Evolutionary conservation across 352 stramenopile genomes (phyloP), one percentile per base, ranked within the genome.

Genomic region (Globisporangium camurandrum): DNA sequence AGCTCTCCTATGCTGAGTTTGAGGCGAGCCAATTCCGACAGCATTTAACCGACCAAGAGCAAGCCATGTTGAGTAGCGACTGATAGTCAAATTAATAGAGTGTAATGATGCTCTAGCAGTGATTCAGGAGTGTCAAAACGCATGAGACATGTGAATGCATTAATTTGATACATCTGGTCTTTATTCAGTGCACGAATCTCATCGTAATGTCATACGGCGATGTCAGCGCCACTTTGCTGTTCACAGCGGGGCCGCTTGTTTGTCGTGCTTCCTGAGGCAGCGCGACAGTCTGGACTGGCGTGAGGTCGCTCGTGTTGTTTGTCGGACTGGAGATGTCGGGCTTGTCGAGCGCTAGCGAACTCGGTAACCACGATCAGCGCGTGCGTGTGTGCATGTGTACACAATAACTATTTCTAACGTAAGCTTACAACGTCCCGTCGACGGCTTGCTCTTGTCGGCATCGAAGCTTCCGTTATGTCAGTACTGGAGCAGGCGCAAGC

Each of bases 121-220:
- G n/a, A n/a, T n/a, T n/a, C n/a, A n/a, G n/a, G n/a, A n/a, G n/a
- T n/a, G n/a, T n/a, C n/a, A n/a, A n/a, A n/a, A n/a, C n/a, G n/a
- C n/a, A n/a, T n/a, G n/a, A n/a, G n/a, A n/a, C n/a, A n/a, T n/a
- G n/a, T n/a, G n/a, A n/a, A n/a, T n/a, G n/a, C n/a, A n/a, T n/a
- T n/a, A n/a, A n/a, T n/a, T n/a, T n/a, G n/a, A n/a, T n/a, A n/a
- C n/a, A n/a, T n/a, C 56, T 90, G 78, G 51, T 88, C 81, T 36
- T 86, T 64, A 31, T 92, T 92, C 9, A 92, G 51, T 26, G 69
- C 54, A 0, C 69, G 71, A 23, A 92, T 60, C 54, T 87, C 76
- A 10, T 88, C 76, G 74, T 82, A 62, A 90, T 80, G 24, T 75
- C 78, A 52, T 82, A 92, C 6, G 72, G 73, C 1, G 77, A 86